These are phyloP conservation scores for Globisporangium paddicum DNA, from an alignment of 352 stramenopile species.

Conservation along the genomic window DNA sequence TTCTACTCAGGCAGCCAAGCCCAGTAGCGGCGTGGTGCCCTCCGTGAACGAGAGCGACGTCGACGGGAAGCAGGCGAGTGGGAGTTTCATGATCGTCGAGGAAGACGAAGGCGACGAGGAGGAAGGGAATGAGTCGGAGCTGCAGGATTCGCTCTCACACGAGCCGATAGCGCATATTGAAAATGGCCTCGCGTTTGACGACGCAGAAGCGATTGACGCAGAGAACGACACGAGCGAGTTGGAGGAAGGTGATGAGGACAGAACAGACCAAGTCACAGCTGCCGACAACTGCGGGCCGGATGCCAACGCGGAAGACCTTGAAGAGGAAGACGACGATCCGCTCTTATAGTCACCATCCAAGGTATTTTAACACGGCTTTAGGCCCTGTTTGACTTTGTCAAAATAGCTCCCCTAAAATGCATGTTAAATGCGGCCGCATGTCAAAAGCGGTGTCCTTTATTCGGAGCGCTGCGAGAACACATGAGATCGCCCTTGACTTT, in stretches of 20 bases:
- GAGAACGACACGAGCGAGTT: not conserved
- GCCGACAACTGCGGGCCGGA: not conserved
- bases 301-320: not conserved
- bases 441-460: too few relatives aligned
- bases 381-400: too few relatives aligned
- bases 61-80: not conserved
- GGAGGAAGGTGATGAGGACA: not conserved
- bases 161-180: not conserved
- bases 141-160: slow-evolving; percentile 2
- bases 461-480: too few relatives aligned
- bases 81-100: slow-evolving; percentile 7
- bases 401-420: too few relatives aligned
- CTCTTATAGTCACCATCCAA: not conserved
- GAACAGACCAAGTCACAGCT: not conserved
- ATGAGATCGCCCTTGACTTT: too few relatives aligned
- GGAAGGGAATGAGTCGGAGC: slow-evolving; percentile 5
- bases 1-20: not conserved
- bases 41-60: not conserved
- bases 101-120: slow-evolving; percentile 8
- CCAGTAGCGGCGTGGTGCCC: not conserved
- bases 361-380: not conserved
- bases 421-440: too few relatives aligned
- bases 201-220: not conserved
- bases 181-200: not conserved
- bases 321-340: not conserved